These are phyloP conservation scores for Microcos paniculata DNA, from an alignment of 345 rosid genomes.

Conservation along the genomic window DNA sequence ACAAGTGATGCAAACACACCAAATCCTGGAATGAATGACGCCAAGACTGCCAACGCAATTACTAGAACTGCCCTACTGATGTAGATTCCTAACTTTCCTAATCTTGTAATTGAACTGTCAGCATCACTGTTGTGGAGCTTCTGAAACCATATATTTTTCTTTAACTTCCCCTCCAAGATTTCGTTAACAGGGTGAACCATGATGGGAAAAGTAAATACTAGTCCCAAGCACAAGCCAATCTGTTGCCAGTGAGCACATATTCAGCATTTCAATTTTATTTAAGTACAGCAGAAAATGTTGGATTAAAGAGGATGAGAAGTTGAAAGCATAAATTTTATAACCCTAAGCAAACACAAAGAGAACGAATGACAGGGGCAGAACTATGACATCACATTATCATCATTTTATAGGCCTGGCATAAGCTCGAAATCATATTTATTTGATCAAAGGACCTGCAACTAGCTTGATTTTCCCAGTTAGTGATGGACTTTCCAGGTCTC, in stretches of 20 bases:
- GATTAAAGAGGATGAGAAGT: neutral
- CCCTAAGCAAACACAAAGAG: neutral
- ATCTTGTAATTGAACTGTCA: conserved; percentile 26
- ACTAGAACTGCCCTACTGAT: conserved; percentile 55
- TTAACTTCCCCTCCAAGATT: conserved; percentile 76
- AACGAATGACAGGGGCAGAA: neutral
- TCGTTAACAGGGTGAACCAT: conserved; percentile 85
- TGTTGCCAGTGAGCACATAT: conserved; percentile 31
- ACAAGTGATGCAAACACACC: conserved; percentile 69
- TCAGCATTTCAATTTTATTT: neutral
- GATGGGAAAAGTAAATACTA: conserved; percentile 81
- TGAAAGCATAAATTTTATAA: neutral
- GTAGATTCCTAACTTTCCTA: conserved; percentile 30
- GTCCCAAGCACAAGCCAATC: conserved; percentile 86
- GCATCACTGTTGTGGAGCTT: conserved; percentile 31
- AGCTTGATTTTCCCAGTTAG: neutral
- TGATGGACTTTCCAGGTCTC: neutral
- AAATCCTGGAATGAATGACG: conserved; percentile 74
- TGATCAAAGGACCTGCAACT: neutral
- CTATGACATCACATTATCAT: neutral
- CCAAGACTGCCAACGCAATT: conserved; percentile 54
- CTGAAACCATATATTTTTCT: conserved; percentile 40
- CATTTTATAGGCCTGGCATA: neutral
- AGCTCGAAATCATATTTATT: neutral
- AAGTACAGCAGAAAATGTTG: neutral